Conservation (phyloP, 768 basidiomycete species). For the Chlorophyllum brunneum region DNA sequence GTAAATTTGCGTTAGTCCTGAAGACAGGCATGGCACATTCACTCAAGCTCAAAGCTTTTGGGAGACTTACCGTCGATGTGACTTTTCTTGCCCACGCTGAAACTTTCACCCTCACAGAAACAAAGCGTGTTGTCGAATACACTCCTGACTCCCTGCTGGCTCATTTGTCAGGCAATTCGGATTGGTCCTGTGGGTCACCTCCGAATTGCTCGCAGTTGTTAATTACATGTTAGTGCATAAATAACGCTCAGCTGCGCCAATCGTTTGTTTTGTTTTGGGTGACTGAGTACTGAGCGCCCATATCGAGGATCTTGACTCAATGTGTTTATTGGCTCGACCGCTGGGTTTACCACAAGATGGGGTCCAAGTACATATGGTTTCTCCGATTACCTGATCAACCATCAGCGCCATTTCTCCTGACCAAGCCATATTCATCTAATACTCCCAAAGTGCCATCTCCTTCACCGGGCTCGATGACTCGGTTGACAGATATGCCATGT, state of each 20-base stretch:
- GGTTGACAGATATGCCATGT: background rate
- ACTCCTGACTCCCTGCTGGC: background rate
- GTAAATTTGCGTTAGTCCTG: background rate
- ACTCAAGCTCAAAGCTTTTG: background rate
- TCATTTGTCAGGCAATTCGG: too few species aligned
- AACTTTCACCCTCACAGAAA: background rate
- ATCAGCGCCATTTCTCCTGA: slow-evolving; percentile 1
- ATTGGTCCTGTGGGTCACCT: too few species aligned
- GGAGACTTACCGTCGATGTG: slow-evolving; percentile 3
- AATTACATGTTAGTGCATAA: background rate
- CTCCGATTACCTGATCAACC: background rate
- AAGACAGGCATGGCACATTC: background rate
- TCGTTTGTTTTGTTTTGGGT: too few species aligned
- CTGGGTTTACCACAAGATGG: background rate
- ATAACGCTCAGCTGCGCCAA: too few species aligned
- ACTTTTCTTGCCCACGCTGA: too few species aligned
- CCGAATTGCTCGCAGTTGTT: too few species aligned
- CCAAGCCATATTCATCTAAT: background rate
- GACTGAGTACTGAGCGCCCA: too few species aligned
- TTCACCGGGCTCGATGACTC: background rate
- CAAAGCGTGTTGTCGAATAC: background rate
- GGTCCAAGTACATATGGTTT: background rate
- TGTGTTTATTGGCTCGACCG: background rate
- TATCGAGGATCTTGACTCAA: background rate
- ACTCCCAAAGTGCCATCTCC: background rate